phyloP scores from a whole-genome alignment of 225 moss, liverwort and hornwort species.

The Takakia lepidozioides region DNA sequence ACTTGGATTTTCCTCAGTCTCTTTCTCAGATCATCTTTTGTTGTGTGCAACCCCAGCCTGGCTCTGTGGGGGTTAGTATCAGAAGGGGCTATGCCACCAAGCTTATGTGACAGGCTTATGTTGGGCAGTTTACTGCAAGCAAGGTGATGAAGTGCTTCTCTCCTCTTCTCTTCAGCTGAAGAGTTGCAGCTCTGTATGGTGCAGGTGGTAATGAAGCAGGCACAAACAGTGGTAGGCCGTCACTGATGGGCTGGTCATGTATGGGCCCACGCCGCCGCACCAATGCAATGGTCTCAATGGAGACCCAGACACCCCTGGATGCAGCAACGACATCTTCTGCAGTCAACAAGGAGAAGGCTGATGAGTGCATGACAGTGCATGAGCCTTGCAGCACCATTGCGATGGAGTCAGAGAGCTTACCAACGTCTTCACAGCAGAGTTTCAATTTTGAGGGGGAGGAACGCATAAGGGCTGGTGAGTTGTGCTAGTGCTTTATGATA shows the following conservation, averaged over 20 bases:
- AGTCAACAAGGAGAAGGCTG: background rate
- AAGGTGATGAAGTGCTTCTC: too few relatives aligned
- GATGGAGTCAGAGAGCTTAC: background rate
- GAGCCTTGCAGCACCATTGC: background rate
- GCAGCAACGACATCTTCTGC: constrained; percentile 3
- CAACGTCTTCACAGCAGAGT: background rate
- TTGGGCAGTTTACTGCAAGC: too few relatives aligned
- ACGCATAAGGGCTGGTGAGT: background rate
- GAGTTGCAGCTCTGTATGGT: too few relatives aligned
- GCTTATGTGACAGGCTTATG: too few relatives aligned
- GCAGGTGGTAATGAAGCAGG: constrained; percentile 67
- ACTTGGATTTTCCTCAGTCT: too few relatives aligned
- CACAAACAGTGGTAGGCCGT: constrained; percentile 64
- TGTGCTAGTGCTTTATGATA: background rate
- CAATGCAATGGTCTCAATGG: background rate
- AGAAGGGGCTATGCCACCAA: too few relatives aligned
- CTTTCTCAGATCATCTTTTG: too few relatives aligned
- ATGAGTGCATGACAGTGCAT: background rate
- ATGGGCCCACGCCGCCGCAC: background rate
- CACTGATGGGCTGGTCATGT: constrained; percentile 39
- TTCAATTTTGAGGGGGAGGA: constrained; percentile 1
- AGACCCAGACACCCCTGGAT: constrained; percentile 1
- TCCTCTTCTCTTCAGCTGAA: background rate
- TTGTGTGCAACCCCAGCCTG: too few relatives aligned
- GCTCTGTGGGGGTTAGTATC: too few relatives aligned